phyloP scores from a whole-genome alignment of 2,329 filamentous ascomycete species.

The Lizonia empirigonia region DNA sequence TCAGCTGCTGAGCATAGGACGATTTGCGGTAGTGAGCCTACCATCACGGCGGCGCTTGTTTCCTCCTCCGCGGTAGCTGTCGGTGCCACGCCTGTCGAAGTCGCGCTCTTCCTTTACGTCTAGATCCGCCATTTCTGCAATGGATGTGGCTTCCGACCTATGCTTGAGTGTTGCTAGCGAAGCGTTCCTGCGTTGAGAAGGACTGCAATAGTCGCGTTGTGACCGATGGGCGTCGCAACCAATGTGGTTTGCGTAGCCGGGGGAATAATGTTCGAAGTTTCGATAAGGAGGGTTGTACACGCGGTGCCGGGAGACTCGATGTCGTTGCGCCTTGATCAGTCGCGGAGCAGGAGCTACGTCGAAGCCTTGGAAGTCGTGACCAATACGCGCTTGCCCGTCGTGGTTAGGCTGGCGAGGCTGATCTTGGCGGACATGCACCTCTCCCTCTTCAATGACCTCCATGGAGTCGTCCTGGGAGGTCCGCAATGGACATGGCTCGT shows the following conservation, averaged over 20 bases:
- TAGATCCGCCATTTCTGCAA: slow-evolving; percentile 37
- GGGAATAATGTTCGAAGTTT: background rate
- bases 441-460: background rate
- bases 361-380: slow-evolving; percentile 24
- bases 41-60: slow-evolving; percentile 44
- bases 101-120: slow-evolving; percentile 39
- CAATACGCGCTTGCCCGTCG: slow-evolving; percentile 13
- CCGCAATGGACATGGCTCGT: background rate
- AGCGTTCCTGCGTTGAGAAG: slow-evolving; percentile 11
- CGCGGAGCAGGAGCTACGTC: slow-evolving; percentile 23
- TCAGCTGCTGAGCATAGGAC: background rate
- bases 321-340: slow-evolving; percentile 25
- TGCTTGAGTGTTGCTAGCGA: slow-evolving; percentile 18
- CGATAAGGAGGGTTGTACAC: slow-evolving; percentile 9
- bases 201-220: slow-evolving; percentile 16
- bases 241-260: background rate
- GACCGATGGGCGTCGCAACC: slow-evolving; percentile 8
- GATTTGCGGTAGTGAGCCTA: slow-evolving; percentile 15
- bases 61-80: slow-evolving; percentile 32
- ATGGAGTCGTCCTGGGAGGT: slow-evolving; percentile 2
- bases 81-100: slow-evolving; percentile 35
- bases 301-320: slow-evolving; percentile 13
- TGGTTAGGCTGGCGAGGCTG: slow-evolving; percentile 15
- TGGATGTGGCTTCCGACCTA: slow-evolving; percentile 17
- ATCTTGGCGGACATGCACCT: background rate